Evolutionary conservation across 805 yeast genomes (phyloP).

Genomic region (Lachancea lanzarotensis): DNA sequence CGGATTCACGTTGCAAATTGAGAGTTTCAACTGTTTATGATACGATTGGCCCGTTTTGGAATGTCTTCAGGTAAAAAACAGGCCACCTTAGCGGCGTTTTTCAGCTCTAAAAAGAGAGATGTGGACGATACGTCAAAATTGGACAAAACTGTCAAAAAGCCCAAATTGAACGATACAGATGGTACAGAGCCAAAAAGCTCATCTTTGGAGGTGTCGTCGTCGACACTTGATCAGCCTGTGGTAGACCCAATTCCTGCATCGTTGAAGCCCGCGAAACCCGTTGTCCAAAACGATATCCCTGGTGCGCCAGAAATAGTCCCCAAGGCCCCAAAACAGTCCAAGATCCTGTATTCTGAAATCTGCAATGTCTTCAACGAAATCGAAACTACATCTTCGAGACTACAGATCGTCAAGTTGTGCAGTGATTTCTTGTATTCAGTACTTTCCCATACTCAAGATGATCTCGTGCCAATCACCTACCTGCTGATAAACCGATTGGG

Average conservation of each 20-base stretch:
- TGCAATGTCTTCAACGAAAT: constrained; percentile 67
- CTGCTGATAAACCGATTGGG: constrained; percentile 83
- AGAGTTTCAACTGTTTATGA: neutral
- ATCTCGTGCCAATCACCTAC: constrained; percentile 66
- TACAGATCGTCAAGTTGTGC: constrained; percentile 71
- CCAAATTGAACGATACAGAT: neutral
- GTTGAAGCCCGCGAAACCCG: constrained; percentile 3
- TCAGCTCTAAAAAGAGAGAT: constrained; percentile 21
- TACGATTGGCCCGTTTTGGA: neutral
- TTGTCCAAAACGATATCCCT: neutral
- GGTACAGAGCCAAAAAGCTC: too few relatives aligned
- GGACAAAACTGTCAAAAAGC: neutral
- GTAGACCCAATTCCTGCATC: neutral
- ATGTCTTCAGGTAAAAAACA: constrained; percentile 17
- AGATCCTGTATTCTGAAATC: constrained; percentile 33
- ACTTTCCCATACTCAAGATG: constrained; percentile 45
- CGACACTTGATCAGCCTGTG: too few relatives aligned
- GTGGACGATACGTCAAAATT: neutral
- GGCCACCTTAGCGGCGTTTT: constrained; percentile 30
- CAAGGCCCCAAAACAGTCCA: constrained; percentile 4
- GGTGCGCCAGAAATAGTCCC: constrained; percentile 1
- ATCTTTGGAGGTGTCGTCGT: too few relatives aligned
- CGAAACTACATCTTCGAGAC: constrained; percentile 74
- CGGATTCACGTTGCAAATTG: neutral
- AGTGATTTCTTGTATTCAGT: constrained; percentile 67